These are phyloP conservation scores for Mortierella sp. DNA, from an alignment of 371 early-diverging fungal genomes.

Conservation along the genomic window DNA sequence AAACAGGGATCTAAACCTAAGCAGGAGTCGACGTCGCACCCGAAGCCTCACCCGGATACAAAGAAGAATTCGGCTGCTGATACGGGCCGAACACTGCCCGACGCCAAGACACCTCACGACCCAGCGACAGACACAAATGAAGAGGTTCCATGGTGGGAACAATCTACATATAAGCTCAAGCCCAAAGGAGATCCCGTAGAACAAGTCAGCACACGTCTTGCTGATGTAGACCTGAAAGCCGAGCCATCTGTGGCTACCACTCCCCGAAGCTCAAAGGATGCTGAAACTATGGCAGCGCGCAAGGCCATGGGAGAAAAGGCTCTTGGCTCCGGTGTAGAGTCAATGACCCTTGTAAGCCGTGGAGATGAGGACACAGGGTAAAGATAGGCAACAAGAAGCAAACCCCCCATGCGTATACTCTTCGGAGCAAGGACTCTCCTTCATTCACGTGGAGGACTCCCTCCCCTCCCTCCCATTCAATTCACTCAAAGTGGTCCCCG, in stretches of 20 bases:
- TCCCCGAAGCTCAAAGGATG: background rate
- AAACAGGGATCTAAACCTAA: too few relatives aligned
- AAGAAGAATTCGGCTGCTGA: background rate
- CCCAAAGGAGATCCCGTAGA: constrained; percentile 10
- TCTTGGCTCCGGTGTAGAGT: constrained; percentile 24
- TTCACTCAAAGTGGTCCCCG: background rate
- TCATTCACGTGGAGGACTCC: too few relatives aligned
- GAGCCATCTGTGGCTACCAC: background rate
- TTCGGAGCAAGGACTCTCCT: too few relatives aligned
- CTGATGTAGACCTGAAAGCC: background rate
- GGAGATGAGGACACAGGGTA: constrained; percentile 49
- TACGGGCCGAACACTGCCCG: background rate
- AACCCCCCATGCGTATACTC: too few relatives aligned
- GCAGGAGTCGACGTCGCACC: background rate
- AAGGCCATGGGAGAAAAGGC: constrained; percentile 25
- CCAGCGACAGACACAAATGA: constrained; percentile 1
- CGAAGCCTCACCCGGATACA: background rate
- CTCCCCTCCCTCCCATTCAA: too few relatives aligned
- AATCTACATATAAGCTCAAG: constrained; percentile 35
- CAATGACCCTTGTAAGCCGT: constrained; percentile 45
- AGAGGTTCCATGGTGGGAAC: constrained; percentile 52
- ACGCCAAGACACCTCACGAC: background rate
- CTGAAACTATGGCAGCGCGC: constrained; percentile 23
- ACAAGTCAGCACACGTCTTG: background rate
- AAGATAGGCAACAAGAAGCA: constrained; percentile 1